Conservation (phyloP, 2,329 filamentous ascomycete species). For the Thyridium curvatum region DNA sequence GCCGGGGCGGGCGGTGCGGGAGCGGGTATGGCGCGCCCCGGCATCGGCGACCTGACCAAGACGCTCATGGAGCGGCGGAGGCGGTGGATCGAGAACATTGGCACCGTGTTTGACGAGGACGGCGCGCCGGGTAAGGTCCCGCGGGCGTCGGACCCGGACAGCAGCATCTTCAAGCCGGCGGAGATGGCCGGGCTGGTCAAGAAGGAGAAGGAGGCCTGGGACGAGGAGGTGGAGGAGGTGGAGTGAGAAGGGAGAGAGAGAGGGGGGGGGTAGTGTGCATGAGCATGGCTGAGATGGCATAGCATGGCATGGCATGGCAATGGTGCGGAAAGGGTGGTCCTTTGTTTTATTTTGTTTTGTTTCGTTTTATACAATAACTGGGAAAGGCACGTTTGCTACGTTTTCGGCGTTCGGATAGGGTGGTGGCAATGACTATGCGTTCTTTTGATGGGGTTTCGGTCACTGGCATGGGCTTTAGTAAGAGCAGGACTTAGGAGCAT, state of each 20-base stretch:
- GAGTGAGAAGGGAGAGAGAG: conserved; percentile 16
- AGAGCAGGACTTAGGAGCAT: too few relatives aligned
- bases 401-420: too few relatives aligned
- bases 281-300: too few relatives aligned
- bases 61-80: conserved; percentile 86
- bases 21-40: conserved; percentile 61
- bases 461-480: too few relatives aligned
- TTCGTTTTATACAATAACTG: too few relatives aligned
- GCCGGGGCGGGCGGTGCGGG: conserved; percentile 27
- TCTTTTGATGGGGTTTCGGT: too few relatives aligned
- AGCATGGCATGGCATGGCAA: too few relatives aligned
- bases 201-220: conserved; percentile 74
- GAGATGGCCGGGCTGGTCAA: conserved; percentile 70
- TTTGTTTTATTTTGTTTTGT: too few relatives aligned
- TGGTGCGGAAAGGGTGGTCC: too few relatives aligned
- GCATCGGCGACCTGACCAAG: conserved; percentile 85
- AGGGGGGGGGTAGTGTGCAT: too few relatives aligned
- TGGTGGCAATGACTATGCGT: too few relatives aligned
- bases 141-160: conserved; percentile 53
- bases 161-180: conserved; percentile 66
- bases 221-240: conserved; percentile 69
- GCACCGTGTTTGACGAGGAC: conserved; percentile 74
- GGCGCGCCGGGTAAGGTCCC: conserved; percentile 72
- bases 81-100: conserved; percentile 87
- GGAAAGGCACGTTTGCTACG: too few relatives aligned